Evolutionary conservation across 1,139 yeast species (phyloP), one percentile per base, ranked within the genome.

Genomic region (Saccharomycopsis phalli): DNA sequence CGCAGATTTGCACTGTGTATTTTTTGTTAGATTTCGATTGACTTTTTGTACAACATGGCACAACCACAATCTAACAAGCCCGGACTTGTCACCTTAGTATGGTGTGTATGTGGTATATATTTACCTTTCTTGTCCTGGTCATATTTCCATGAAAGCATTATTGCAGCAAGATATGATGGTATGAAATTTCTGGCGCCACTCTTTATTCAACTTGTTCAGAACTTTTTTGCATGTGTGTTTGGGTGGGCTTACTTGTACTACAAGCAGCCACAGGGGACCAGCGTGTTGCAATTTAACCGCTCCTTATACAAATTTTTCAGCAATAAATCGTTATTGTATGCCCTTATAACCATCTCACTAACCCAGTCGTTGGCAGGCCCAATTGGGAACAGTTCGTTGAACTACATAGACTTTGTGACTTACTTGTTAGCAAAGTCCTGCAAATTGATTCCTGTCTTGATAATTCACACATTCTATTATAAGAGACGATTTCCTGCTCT

Each of bases 51-150:
- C n/a, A n/a, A n/a, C n/a, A n/a, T n/a, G n/a, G n/a, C n/a, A n/a
- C n/a, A n/a, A n/a, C n/a, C n/a, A n/a, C n/a, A n/a, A n/a, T n/a
- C n/a, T n/a, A n/a, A n/a, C n/a, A n/a, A n/a, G n/a, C n/a, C n/a
- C 13, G 29, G 29, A n/a, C 13, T n/a, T 5, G 14, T 26, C 14
- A 34, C 34, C 8, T 33, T 44, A 13, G 5, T 44, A 27, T 33
- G 33, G 7, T 81, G 88, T 52, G 76, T 81, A 0, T 50, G 61
- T 1, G 95, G 95, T 0, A 81, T 91, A 35, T 91, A 88, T 54
- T 76, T 74, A 1, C 79, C 95, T 30, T 91, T 91, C 53, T 62
- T 91, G 28, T 70, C 91, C 2, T 91, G 98, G 98, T 88, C 95
- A 0, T 69, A 84, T 28, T 69, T 88, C 13, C 97, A 91, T 55